Base-by-base conservation (phyloP, 1,139 yeast genomes). In the Groenewaldozyma sp. region DNA sequence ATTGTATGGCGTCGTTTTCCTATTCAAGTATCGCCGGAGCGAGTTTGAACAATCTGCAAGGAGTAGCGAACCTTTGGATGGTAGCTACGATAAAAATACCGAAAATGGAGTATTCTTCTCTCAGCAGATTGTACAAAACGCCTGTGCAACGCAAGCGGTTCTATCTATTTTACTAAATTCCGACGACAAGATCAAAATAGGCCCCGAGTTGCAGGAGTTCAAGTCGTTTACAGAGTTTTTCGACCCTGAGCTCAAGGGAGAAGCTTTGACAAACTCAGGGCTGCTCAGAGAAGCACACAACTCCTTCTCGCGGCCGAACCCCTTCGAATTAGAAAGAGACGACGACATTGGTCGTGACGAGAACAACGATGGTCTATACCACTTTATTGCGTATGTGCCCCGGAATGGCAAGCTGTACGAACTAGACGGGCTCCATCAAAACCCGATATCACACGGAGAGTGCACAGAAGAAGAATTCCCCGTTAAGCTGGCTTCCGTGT, bases 141-240 rank as follows among this genome's bases (percentile, higher is more conserved):
- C 87, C 1, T 79, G 87, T 58, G 87, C 82, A n/a, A 79, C 87
- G 1, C 83, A 76, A 52, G 87, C 87, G 0, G 78, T 79, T n/a
- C 60, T 79, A 42, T 76, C 78, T 43, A 59, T 77, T 10, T 59
- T 79, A 39, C 54, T 79, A 45, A 69, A 70, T 47, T 67, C 69
- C 42, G 56, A 59, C 2, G 65, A 63, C 16, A 59, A 55, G 2
- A 46, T 75, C 14, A 65, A 67, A 1, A 45, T 78, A 5, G 86
- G 87, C 0, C 58, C 62, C 0, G 76, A 71, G 35, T 59, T 79
- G 40, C 28, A 49, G 3, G 67, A 71, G 38, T 74, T 79, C 56
- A 67, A 65, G 44, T 60, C 62, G 38, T 79, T 79, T 55, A 74
- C 73, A 0, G 57, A 60, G 0, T 72, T 70, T 0, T 77, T 79